Evolutionary conservation across 2,329 filamentous ascomycete genomes (phyloP).

Genomic region (Monilinia polystroma): DNA sequence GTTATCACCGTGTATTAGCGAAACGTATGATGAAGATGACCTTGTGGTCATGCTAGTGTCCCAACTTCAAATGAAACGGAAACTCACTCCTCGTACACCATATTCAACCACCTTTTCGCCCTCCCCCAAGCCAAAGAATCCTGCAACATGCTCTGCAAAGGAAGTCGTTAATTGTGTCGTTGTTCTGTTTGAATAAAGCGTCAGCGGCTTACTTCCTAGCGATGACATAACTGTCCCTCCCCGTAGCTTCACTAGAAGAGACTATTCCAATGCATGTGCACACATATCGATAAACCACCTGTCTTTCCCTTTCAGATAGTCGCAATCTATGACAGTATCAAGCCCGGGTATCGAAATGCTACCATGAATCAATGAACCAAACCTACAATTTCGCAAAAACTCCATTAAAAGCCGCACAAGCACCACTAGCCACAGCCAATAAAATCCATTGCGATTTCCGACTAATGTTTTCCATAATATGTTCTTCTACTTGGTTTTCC

Average conservation of each 20-base stretch:
- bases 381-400: slow-evolving; percentile 72
- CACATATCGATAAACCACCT: not conserved
- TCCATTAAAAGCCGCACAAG: slow-evolving; percentile 77
- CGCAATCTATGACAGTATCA: not conserved
- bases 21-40: not conserved
- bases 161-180: slow-evolving; percentile 56
- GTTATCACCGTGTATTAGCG: not conserved
- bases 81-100: slow-evolving; percentile 50
- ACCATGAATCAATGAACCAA: not conserved
- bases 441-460: slow-evolving; percentile 58
- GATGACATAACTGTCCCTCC: not conserved
- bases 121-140: slow-evolving; percentile 46
- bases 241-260: not conserved
- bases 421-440: slow-evolving; percentile 70
- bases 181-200: slow-evolving; percentile 43
- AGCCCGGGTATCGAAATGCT: not conserved
- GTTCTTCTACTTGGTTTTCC: not conserved
- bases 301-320: not conserved
- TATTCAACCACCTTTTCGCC: slow-evolving; percentile 50
- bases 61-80: not conserved
- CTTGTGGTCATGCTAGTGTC: not conserved
- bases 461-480: slow-evolving; percentile 40
- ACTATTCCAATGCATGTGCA: not conserved
- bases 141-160: slow-evolving; percentile 49
- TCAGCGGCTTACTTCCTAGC: slow-evolving; percentile 14